Base-by-base conservation (phyloP, 495 filamentous ascomycete species). In the Alectoria sarmentosa region DNA sequence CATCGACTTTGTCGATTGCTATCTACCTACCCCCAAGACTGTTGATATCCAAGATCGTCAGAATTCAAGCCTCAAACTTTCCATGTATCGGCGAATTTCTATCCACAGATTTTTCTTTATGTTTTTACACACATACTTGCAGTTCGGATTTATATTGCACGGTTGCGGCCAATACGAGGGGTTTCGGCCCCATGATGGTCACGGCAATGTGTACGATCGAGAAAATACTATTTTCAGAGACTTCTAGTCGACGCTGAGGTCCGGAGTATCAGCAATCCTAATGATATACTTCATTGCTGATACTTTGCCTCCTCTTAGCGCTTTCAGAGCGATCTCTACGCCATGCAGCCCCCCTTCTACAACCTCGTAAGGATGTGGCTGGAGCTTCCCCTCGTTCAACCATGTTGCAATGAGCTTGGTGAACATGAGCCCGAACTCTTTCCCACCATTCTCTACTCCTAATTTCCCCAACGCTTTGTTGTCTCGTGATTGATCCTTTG, bases 251-350 rank as follows among this genome's bases (percentile, higher is more conserved):
- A 49, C 46, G 46, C n/a, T 13, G 46, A 49, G 46, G 28, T 19
- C 58, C 23, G 58, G 58, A 26, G 36, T 44, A 39, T 61, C 58
- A 32, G 64, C 61, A 39, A 78, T 61, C 38, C 71, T 72, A 46
- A 76, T 74, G 17, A 78, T 71, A 9, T 69, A 68, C 61, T 80
- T 79, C 44, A 69, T 70, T 4, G 71, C 76, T 39, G 70, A 75
- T 21, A 73, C 75, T 67, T 76, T 75, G 10, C 73, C 72, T 15
- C 70, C 72, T 56, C 63, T 70, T 32, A 79, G 57, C 11, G 59
- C 63, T 39, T 69, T 67, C 49, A 78, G 48, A 21, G 77, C 75
- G 39, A 62, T 66, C 14, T 71, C 65, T 9, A 78, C 42, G 2
- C 76, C 72, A 4, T 71, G 60, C 23, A 79, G 57, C 2, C 76